A percentile compares a stretch with the other conserved stretches of the same genome.
Evolutionary conservation across 2,329 filamentous ascomycete species (phyloP).

Genomic region (Alternaria viburni): DNA sequence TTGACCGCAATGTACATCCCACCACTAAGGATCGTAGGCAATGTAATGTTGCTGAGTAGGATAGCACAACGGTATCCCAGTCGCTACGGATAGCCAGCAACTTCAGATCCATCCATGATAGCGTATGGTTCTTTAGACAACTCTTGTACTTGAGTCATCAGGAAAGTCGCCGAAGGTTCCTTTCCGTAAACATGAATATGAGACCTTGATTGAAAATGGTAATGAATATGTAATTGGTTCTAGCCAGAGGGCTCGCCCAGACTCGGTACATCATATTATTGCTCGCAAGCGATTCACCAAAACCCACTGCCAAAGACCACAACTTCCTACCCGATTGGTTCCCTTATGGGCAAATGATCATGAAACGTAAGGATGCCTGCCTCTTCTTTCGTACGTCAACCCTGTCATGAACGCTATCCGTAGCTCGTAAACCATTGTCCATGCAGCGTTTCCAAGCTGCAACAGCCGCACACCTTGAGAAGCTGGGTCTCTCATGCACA

Average conservation of each 20-base stretch:
- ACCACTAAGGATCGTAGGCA: background rate
- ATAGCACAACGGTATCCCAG: background rate
- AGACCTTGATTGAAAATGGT: background rate
- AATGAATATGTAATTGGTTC: slow-evolving; percentile 4
- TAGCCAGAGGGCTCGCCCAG: slow-evolving; percentile 7
- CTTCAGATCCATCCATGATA: background rate
- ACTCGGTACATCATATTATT: slow-evolving; percentile 11
- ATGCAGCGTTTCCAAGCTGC: slow-evolving; percentile 34
- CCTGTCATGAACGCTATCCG: slow-evolving; percentile 23
- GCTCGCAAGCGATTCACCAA: slow-evolving; percentile 13
- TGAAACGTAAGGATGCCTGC: slow-evolving; percentile 34
- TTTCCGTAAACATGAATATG: background rate
- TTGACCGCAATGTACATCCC: background rate
- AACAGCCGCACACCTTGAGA: slow-evolving; percentile 34
- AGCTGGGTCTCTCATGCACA: slow-evolving; percentile 13
- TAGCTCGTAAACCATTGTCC: slow-evolving; percentile 29
- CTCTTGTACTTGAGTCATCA: background rate
- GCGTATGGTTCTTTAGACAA: background rate
- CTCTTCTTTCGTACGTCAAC: slow-evolving; percentile 26
- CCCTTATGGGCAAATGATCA: slow-evolving; percentile 27
- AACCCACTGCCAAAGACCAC: slow-evolving; percentile 21
- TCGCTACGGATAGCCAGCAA: background rate
- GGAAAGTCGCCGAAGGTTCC: background rate
- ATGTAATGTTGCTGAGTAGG: background rate
- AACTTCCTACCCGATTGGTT: slow-evolving; percentile 22